Base-by-base conservation (phyloP, 805 yeast species). In the Ogataea neopini region DNA sequence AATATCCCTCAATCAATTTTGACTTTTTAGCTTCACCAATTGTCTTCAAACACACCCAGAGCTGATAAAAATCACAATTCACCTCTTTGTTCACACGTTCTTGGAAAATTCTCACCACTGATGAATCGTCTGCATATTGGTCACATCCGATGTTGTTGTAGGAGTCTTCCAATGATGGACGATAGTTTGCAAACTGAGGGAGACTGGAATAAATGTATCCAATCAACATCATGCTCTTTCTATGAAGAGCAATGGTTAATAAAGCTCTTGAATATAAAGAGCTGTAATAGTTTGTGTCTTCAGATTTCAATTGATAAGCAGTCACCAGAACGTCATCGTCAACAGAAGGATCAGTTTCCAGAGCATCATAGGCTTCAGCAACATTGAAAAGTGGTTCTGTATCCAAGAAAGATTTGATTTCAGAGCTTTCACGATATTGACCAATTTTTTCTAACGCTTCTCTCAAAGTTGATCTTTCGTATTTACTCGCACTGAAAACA, bases 311-410 rank as follows among this genome's bases (percentile, higher is more conserved):
- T 48, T 85, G 83, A 58, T 80, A 86, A 0, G 95, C 91, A 1
- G 95, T 85, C 23, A 81, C 73, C 2, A 88, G 77, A 37, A 86
- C 80, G 52, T 87, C 94, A 59, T 84, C 88, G 49, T 79, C 84
- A 11, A 82, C 79, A 0, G 72, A 65, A 1, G 73, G 71, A 44
- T 74, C 74, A 14, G 80, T 71, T 9, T 77, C 85, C 26, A 86
- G 62, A 1, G 67, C 57, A 0, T 68, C 64, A 54, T 81, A 83
- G 0, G 89, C 87, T 40, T 75, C 75, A 0, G 57, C 58, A 6
- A 72, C 43, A 45, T 64, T 67, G n/a, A 71, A 67, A 44, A 76
- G 58, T 2, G 80, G 80, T 49, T 81, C 83, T 32, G 75, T 68
- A 10, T 67, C 75, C 30, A 77, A 60, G 44, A 61, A 74, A 34